Percentiles rank a stretch among this genome's conserved stretches.
phyloP scores from a whole-genome alignment of 495 filamentous ascomycete genomes.

The Darksidea phi region DNA sequence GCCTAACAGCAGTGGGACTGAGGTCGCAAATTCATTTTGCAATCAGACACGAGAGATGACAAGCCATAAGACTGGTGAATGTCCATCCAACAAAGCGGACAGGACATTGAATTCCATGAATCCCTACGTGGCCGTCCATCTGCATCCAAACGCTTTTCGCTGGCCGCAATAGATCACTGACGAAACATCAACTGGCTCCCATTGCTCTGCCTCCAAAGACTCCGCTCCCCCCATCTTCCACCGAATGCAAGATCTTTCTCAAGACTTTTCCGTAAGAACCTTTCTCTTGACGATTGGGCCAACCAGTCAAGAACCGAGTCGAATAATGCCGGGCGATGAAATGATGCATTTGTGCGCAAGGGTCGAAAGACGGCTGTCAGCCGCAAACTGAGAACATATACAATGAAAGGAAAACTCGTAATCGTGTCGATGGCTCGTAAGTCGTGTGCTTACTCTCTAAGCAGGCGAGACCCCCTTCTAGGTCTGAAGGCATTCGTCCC shows the following conservation, averaged over 20 bases:
- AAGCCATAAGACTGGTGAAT: not conserved
- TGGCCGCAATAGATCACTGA: not conserved
- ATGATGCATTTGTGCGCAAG: constrained; percentile 17
- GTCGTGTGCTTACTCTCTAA: not conserved
- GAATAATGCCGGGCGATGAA: constrained; percentile 23
- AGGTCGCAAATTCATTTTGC: too few relatives aligned
- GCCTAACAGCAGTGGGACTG: too few relatives aligned
- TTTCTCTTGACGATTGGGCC: constrained; percentile 26
- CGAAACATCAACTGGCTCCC: not conserved
- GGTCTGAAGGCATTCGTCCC: not conserved
- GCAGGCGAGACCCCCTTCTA: constrained; percentile 2
- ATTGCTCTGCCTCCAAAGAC: constrained; percentile 13
- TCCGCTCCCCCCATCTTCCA: constrained; percentile 21
- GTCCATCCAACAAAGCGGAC: not conserved
- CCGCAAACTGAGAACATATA: constrained; percentile 31
- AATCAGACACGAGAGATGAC: not conserved
- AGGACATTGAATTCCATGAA: not conserved
- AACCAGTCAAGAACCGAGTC: constrained; percentile 25
- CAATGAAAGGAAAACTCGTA: constrained; percentile 29
- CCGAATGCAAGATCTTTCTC: constrained; percentile 22
- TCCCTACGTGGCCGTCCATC: not conserved
- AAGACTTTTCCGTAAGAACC: constrained; percentile 26
- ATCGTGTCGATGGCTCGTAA: constrained; percentile 14
- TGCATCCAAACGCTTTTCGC: not conserved
- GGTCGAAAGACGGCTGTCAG: constrained; percentile 21